These are phyloP conservation scores for Fomitiporia mediterranea DNA, from an alignment of 1,284 basidiomycete genomes.

Conservation along the genomic window DNA sequence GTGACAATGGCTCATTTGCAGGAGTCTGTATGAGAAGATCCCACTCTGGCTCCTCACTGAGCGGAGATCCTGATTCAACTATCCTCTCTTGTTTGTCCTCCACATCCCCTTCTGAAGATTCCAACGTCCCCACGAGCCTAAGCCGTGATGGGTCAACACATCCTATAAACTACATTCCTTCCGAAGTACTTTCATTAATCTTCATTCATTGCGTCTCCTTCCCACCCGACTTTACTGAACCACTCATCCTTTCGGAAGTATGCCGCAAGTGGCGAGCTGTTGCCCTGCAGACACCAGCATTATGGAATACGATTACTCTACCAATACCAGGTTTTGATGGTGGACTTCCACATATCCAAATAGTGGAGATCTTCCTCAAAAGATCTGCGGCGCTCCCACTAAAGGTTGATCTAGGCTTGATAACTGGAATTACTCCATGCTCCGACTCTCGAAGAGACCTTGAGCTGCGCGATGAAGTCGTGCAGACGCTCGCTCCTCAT, in stretches of 20 bases:
- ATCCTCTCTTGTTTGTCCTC: too few relatives aligned
- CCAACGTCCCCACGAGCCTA: too few relatives aligned
- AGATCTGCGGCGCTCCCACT: background rate
- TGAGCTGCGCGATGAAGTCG: background rate
- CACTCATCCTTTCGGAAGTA: constrained; percentile 17
- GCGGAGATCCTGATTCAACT: too few relatives aligned
- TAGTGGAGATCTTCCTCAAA: background rate
- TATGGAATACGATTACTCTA: constrained; percentile 12
- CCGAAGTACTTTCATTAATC: constrained; percentile 13
- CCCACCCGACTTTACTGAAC: background rate
- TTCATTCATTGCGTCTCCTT: constrained; percentile 12
- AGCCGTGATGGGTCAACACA: background rate
- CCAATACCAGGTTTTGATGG: background rate
- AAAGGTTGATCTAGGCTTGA: background rate
- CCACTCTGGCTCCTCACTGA: too few relatives aligned
- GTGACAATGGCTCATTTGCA: too few relatives aligned
- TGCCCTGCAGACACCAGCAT: constrained; percentile 8
- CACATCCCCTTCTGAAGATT: too few relatives aligned
- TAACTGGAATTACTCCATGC: background rate
- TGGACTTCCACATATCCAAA: background rate
- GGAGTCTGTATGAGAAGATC: too few relatives aligned
- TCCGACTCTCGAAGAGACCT: too few relatives aligned
- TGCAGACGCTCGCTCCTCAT: background rate
- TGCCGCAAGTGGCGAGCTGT: constrained; percentile 19
- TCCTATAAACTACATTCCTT: constrained; percentile 11